A percentile compares a stretch with the other conserved stretches of the same genome.
Evolutionary conservation across 371 early-diverging fungal species (phyloP).

Genomic region (Gilbertella persicaria): DNA sequence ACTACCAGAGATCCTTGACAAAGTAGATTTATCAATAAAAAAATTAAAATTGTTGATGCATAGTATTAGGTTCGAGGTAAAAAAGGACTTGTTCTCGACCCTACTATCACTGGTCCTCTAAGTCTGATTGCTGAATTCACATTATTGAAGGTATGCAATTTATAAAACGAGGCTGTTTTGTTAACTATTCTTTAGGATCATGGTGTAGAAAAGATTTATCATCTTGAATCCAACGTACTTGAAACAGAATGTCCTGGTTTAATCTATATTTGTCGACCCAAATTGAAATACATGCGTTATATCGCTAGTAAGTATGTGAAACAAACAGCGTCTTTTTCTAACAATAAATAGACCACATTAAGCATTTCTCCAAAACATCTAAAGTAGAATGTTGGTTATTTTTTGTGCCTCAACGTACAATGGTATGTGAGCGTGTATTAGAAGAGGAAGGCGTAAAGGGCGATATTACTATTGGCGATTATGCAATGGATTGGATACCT

Average conservation of each 20-base stretch:
- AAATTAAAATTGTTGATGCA: neutral
- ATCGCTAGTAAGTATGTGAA: conserved; percentile 75
- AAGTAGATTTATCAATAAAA: conserved; percentile 49
- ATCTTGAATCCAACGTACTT: conserved; percentile 65
- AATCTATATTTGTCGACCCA: conserved; percentile 85
- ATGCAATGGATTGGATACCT: conserved; percentile 87
- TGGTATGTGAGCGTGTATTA: conserved; percentile 84
- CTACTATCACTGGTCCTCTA: conserved; percentile 80
- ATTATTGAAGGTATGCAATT: conserved; percentile 68
- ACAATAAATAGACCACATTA: conserved; percentile 42
- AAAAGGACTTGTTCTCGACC: conserved; percentile 88
- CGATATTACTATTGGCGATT: conserved; percentile 83
- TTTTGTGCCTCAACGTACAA: conserved; percentile 87
- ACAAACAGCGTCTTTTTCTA: neutral
- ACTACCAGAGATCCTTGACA: conserved; percentile 73
- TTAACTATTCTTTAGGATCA: conserved; percentile 67
- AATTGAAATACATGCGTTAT: conserved; percentile 72
- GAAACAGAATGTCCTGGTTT: conserved; percentile 73
- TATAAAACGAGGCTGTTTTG: neutral
- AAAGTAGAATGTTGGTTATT: conserved; percentile 69
- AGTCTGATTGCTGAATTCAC: conserved; percentile 85
- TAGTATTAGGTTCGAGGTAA: conserved; percentile 76
- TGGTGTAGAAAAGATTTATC: conserved; percentile 92
- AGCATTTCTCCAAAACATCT: conserved; percentile 29
- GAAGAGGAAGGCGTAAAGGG: conserved; percentile 92